Conservation (phyloP, 805 yeast species). For the Metschnikowia hibisci region DNA sequence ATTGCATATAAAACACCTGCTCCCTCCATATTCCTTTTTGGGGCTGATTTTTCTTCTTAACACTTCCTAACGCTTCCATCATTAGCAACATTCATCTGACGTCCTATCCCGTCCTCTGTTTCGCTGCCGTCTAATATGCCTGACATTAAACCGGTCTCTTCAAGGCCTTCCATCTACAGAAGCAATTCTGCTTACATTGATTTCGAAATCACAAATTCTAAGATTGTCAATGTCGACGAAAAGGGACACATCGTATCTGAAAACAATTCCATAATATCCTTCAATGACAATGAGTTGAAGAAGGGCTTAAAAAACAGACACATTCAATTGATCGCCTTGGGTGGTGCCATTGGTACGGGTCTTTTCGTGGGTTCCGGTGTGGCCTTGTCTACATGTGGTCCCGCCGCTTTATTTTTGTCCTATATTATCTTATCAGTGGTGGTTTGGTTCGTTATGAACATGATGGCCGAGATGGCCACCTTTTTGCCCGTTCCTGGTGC, state of each 20-base stretch:
- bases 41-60: background rate
- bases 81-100: background rate
- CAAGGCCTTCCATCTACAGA: constrained; percentile 17
- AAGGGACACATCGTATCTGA: constrained; percentile 16
- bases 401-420: constrained; percentile 19
- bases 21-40: background rate
- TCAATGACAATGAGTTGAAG: constrained; percentile 13
- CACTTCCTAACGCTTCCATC: background rate
- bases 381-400: constrained; percentile 15
- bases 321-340: constrained; percentile 21
- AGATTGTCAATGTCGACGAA: constrained; percentile 18
- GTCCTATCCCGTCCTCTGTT: background rate
- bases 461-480: constrained; percentile 21
- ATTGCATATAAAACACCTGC: constrained; percentile 1
- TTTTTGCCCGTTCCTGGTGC: constrained; percentile 22
- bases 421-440: constrained; percentile 17
- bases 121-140: constrained; percentile 7
- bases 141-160: constrained; percentile 11
- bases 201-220: constrained; percentile 16
- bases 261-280: constrained; percentile 15
- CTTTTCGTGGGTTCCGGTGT: constrained; percentile 20
- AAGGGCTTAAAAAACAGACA: constrained; percentile 22
- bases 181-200: constrained; percentile 16
- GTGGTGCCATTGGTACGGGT: constrained; percentile 23
- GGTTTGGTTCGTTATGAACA: constrained; percentile 22